Percentiles rank a stretch among this genome's conserved stretches.
phyloP scores from a whole-genome alignment of 2,329 filamentous ascomycete genomes.

The Trichoderma cornu-damae region DNA sequence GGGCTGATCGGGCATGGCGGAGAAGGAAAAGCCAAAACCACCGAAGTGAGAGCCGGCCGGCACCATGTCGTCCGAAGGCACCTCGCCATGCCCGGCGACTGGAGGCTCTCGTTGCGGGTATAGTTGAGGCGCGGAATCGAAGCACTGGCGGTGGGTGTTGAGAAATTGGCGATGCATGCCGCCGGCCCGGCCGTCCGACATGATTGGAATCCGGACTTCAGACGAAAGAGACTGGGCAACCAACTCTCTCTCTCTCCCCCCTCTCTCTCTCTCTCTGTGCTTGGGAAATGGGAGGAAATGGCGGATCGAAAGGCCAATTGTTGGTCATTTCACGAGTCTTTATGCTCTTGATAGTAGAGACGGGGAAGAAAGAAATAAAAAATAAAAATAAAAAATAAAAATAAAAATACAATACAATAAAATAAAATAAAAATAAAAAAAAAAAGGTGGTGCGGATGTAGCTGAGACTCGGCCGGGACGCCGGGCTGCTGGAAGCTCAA shows the following conservation, averaged over 20 bases:
- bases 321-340: conserved; percentile 11
- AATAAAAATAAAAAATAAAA: no score
- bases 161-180: conserved; percentile 29
- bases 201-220: conserved; percentile 21
- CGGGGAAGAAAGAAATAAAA: neutral
- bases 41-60: conserved; percentile 44
- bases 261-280: no score
- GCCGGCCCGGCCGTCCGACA: conserved; percentile 30
- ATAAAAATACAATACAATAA: no score
- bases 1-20: conserved; percentile 30
- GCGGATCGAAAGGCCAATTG: conserved; percentile 2
- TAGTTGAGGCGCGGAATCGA: conserved; percentile 26
- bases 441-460: neutral
- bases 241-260: no score
- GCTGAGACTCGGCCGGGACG: neutral
- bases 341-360: neutral
- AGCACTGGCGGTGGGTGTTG: conserved; percentile 29
- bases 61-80: conserved; percentile 33
- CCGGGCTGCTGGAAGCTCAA: conserved; percentile 13
- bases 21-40: conserved; percentile 50
- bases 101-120: conserved; percentile 24
- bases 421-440: neutral
- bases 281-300: neutral
- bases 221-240: neutral
- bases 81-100: conserved; percentile 23